phyloP scores from a whole-genome alignment of 768 basidiomycete genomes.

The Russula abietina region DNA sequence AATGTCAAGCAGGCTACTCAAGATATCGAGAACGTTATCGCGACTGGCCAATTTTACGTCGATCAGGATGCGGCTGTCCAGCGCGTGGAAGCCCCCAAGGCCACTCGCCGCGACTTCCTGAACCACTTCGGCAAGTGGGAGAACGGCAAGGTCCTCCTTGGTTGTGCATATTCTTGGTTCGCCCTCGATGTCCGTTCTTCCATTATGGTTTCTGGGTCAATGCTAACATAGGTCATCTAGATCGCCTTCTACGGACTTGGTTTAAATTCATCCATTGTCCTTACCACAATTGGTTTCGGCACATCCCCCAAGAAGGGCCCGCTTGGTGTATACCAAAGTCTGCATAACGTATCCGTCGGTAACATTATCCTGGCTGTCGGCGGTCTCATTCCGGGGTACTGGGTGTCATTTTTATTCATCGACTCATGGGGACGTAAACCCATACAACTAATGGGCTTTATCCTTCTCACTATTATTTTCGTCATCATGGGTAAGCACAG shows the following conservation, averaged over 20 bases:
- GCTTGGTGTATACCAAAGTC: conserved; percentile 41
- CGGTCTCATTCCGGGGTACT: conserved; percentile 82
- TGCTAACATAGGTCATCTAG: conserved; percentile 31
- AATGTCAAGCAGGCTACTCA: conserved; percentile 68
- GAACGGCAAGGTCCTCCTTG: conserved; percentile 75
- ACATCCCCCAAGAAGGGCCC: conserved; percentile 34
- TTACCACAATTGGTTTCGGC: conserved; percentile 72
- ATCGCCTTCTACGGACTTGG: conserved; percentile 88
- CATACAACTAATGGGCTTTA: conserved; percentile 77
- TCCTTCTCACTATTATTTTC: conserved; percentile 58
- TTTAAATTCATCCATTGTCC: conserved; percentile 73
- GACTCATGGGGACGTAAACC: conserved; percentile 79
- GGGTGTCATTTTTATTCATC: conserved; percentile 55
- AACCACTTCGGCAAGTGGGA: conserved; percentile 64
- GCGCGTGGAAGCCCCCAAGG: conserved; percentile 63
- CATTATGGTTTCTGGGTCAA: background rate
- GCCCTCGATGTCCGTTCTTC: conserved; percentile 67
- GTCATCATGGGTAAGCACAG: conserved; percentile 54
- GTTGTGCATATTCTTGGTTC: conserved; percentile 81
- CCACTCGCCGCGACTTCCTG: conserved; percentile 60
- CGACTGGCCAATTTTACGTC: conserved; percentile 39
- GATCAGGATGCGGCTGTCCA: conserved; percentile 55
- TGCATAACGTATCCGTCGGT: conserved; percentile 63
- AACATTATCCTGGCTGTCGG: conserved; percentile 72
- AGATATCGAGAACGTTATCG: conserved; percentile 68